Conservation (phyloP, 345 rosid species). For the Citrus inodora region DNA sequence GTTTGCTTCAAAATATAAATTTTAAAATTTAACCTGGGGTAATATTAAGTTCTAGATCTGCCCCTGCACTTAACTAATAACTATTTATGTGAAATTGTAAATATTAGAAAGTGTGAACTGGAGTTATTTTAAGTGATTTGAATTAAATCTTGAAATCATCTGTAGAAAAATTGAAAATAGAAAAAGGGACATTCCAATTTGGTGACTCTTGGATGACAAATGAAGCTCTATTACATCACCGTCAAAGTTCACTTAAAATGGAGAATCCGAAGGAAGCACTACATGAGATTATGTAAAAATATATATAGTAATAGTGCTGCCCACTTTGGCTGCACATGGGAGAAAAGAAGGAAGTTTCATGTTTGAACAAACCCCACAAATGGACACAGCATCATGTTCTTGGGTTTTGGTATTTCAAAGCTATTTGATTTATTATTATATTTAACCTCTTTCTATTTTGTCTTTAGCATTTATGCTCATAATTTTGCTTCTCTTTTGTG, state of each 20-base stretch:
- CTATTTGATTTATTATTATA: not conserved
- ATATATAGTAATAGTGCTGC: slow-evolving; percentile 2
- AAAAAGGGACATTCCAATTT: not conserved
- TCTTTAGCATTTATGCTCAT: not conserved
- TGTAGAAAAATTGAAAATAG: not conserved
- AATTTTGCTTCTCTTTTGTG: not conserved
- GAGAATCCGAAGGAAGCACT: slow-evolving; percentile 2
- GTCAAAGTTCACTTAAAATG: not conserved
- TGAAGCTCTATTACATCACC: too few species aligned
- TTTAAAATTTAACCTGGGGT: too few species aligned
- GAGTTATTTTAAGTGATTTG: not conserved
- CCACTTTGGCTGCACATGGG: slow-evolving; percentile 33
- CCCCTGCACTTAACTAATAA: too few species aligned
- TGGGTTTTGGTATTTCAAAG: slow-evolving; percentile 11
- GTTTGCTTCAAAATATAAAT: too few species aligned
- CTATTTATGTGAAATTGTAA: too few species aligned
- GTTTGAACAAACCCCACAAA: slow-evolving; percentile 17
- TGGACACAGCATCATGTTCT: slow-evolving; percentile 20
- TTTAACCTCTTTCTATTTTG: slow-evolving; percentile 3
- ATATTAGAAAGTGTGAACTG: too few species aligned
- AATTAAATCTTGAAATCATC: not conserved
- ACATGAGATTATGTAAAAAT: not conserved
- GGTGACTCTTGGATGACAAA: not conserved
- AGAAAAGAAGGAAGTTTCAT: not conserved
- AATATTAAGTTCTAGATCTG: too few species aligned